phyloP scores from a whole-genome alignment of 2,329 filamentous ascomycete species.

The Diaporthe sp. region DNA sequence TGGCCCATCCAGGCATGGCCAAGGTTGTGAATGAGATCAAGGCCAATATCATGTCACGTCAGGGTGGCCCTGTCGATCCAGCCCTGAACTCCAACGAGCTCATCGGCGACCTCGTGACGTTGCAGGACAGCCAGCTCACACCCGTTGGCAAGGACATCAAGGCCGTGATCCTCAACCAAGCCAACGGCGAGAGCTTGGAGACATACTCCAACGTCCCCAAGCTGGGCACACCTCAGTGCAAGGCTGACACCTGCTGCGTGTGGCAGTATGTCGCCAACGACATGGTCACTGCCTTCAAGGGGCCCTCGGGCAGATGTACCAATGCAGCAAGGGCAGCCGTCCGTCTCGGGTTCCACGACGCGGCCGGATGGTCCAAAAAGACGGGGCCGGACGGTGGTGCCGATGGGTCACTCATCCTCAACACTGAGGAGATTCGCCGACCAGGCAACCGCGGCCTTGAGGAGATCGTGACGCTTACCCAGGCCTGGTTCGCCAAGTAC shows the following conservation, averaged over 20 bases:
- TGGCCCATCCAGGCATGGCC: constrained; percentile 41
- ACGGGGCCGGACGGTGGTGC: constrained; percentile 57
- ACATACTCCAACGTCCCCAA: constrained; percentile 7
- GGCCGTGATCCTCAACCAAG: constrained; percentile 20
- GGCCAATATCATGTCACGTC: constrained; percentile 13
- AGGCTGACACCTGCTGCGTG: constrained; percentile 58
- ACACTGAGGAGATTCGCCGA: constrained; percentile 53
- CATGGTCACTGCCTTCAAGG: constrained; percentile 54
- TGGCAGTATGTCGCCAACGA: constrained; percentile 60
- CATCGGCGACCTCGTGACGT: constrained; percentile 22
- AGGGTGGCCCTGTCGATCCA: constrained; percentile 17
- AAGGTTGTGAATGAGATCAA: constrained; percentile 17
- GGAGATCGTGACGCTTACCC: constrained; percentile 57
- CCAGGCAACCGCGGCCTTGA: constrained; percentile 63
- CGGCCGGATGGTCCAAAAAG: constrained; percentile 58
- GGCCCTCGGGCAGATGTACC: constrained; percentile 57
- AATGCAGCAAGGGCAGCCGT: constrained; percentile 59
- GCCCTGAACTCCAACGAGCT: constrained; percentile 27
- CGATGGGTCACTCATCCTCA: constrained; percentile 61
- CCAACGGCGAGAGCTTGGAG: constrained; percentile 24
- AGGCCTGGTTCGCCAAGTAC: constrained; percentile 58
- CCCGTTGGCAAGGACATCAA: constrained; percentile 30
- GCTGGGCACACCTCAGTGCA: constrained; percentile 46
- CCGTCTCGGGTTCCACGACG: constrained; percentile 64
- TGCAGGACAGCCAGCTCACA: constrained; percentile 28